Base-by-base conservation (phyloP, 441 rosid genomes). In the Populus hybrid region DNA sequence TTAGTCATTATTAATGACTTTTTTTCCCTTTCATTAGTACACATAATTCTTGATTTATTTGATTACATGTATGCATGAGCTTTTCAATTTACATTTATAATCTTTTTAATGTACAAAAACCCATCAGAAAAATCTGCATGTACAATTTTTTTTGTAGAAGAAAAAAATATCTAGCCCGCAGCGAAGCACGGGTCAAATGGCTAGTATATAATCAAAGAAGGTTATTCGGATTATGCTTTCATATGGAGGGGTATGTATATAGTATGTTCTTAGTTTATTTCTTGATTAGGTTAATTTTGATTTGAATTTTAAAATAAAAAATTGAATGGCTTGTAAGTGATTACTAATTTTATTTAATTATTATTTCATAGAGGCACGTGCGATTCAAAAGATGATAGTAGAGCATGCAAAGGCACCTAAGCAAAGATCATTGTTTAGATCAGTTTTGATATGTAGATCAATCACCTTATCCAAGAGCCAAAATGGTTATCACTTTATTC, bases 401-500 rank as follows among this genome's bases (percentile, higher is more conserved):
- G 83, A 82, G 6, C n/a, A 8, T 5, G 59, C 81, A 11, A 72
- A 26, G 7, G 70, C 77, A 2, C 26, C 46, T 1, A 79, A 78
- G 28, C 85, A 87, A 46, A 84, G 11, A 42, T 12, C 36, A 1
- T 38, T 63, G 8, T 50, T 90, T 14, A 24, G 77, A 14, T 78
- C 79, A 0, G 75, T 77, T 42, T 73, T 90, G 81, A 78, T 70
- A n/a, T 69, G 74, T 2, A 54, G 74, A n/a, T 72, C 79, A 70
- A 61, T 75, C 18, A 12, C 40, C 14, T 81, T 90, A 74, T 24
- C 75, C 79, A 81, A 78, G 57, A 67, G 81, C 65, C 18, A 61
- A 6, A 74, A 77, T 73, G 93, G 88, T 16, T 74, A 81, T 71
- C 85, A 81, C 70, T 81, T 90, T 3, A 80, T 90, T 73, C 65